Evolutionary conservation across 2,329 filamentous ascomycete species (phyloP).

Genomic region (Aspergillus tamarii): DNA sequence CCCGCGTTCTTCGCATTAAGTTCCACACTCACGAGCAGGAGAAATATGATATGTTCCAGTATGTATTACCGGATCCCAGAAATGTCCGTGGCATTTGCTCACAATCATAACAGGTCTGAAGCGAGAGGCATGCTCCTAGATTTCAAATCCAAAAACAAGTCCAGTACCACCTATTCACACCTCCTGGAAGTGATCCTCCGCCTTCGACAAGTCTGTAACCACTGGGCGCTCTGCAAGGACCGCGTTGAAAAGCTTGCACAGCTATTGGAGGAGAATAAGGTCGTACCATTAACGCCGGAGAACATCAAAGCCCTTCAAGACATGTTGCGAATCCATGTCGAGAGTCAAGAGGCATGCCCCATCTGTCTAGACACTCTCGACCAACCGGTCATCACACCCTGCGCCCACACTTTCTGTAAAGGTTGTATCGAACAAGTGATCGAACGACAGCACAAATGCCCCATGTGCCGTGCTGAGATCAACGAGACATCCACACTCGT

Average conservation of each 20-base stretch:
- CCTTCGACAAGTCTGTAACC: constrained; percentile 83
- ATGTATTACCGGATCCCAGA: constrained; percentile 35
- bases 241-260: constrained; percentile 73
- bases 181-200: constrained; percentile 81
- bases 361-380: constrained; percentile 76
- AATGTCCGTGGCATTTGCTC: constrained; percentile 22
- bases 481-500: constrained; percentile 64
- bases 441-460: constrained; percentile 76
- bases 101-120: constrained; percentile 57
- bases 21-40: constrained; percentile 74
- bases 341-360: constrained; percentile 79
- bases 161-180: constrained; percentile 67
- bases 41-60: constrained; percentile 76
- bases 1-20: constrained; percentile 74
- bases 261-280: constrained; percentile 67
- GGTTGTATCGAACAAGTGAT: constrained; percentile 76
- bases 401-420: constrained; percentile 78
- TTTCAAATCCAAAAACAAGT: constrained; percentile 54
- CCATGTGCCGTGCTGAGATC: constrained; percentile 76
- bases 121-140: constrained; percentile 71
- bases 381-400: constrained; percentile 79
- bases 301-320: constrained; percentile 74
- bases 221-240: constrained; percentile 80
- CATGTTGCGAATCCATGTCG: constrained; percentile 74
- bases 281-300: constrained; percentile 71